These are phyloP conservation scores for Hypoxylon perforatum DNA, from an alignment of 495 filamentous ascomycete species.

Conservation along the genomic window DNA sequence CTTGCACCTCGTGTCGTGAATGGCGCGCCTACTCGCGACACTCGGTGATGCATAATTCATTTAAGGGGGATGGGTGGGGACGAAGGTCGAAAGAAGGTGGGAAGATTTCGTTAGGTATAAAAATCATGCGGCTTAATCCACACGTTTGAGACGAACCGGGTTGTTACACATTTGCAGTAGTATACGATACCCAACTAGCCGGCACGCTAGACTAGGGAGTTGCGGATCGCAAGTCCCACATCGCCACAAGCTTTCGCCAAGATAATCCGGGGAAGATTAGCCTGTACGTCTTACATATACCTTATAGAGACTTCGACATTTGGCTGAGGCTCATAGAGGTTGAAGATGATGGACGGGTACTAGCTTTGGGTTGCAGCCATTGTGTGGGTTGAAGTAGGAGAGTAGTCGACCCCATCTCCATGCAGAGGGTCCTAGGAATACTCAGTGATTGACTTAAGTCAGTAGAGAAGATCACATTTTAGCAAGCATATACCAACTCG, in stretches of 20 bases:
- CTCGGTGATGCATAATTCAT: neutral
- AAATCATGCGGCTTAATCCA: neutral
- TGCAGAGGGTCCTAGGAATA: neutral
- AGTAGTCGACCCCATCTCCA: neutral
- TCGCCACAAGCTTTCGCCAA: conserved; percentile 14
- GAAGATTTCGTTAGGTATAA: neutral
- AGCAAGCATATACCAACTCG: too few relatives aligned
- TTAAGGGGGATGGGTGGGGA: neutral
- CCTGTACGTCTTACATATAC: neutral
- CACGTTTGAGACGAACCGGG: neutral
- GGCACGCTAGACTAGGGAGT: conserved; percentile 22
- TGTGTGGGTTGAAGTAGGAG: neutral
- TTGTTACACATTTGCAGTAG: neutral
- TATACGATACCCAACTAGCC: conserved; percentile 6
- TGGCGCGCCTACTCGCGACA: too few relatives aligned
- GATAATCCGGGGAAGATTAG: conserved; percentile 3
- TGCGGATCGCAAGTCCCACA: conserved; percentile 15
- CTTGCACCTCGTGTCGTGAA: too few relatives aligned
- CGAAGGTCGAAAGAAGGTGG: neutral
- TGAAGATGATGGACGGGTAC: too few relatives aligned
- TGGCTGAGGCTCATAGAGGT: neutral
- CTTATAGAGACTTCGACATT: neutral
- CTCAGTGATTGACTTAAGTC: too few relatives aligned
- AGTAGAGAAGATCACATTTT: too few relatives aligned
- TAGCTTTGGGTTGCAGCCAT: too few relatives aligned